A percentile compares a stretch with the other conserved stretches of the same genome.
phyloP scores from a whole-genome alignment of 2,329 filamentous ascomycete genomes.

The Talaromyces sp. region DNA sequence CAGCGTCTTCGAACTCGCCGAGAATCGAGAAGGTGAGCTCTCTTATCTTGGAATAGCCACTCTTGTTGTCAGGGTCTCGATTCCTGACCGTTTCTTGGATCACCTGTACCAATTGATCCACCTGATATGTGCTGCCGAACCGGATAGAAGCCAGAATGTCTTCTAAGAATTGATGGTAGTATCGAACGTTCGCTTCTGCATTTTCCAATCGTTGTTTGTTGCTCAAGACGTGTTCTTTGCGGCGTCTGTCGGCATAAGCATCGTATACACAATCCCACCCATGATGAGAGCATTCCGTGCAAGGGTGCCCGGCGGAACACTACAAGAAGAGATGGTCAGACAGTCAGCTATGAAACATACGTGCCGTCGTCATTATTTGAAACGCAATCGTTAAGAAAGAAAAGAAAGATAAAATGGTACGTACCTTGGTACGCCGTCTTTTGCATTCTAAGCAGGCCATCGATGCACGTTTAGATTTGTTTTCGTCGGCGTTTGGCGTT shows the following conservation, averaged over 20 bases:
- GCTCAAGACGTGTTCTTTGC: constrained; percentile 34
- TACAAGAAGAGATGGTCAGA: constrained; percentile 20
- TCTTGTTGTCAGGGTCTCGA: neutral
- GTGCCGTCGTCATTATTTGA: neutral
- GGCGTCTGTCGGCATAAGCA: constrained; percentile 37
- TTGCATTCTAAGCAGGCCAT: constrained; percentile 41
- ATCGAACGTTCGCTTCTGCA: constrained; percentile 16
- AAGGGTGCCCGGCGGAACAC: constrained; percentile 34
- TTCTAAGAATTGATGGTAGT: constrained; percentile 30
- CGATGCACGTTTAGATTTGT: constrained; percentile 36
- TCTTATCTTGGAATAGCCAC: constrained; percentile 21
- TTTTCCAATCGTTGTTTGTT: constrained; percentile 31
- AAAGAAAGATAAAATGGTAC: neutral
- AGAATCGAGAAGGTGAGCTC: constrained; percentile 16
- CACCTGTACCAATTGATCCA: constrained; percentile 29
- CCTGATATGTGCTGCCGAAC: constrained; percentile 21
- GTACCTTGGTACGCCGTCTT: constrained; percentile 39
- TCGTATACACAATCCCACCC: constrained; percentile 36
- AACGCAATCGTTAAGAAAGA: neutral
- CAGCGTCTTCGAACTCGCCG: constrained; percentile 13
- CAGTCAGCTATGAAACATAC: neutral
- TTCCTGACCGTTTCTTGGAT: constrained; percentile 29
- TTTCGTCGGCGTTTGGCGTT: constrained; percentile 29
- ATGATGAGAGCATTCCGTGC: constrained; percentile 36
- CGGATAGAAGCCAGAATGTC: constrained; percentile 31